These are phyloP conservation scores for Sporothrix sp. DNA, from an alignment of 2,329 filamentous ascomycete genomes.

Conservation along the genomic window DNA sequence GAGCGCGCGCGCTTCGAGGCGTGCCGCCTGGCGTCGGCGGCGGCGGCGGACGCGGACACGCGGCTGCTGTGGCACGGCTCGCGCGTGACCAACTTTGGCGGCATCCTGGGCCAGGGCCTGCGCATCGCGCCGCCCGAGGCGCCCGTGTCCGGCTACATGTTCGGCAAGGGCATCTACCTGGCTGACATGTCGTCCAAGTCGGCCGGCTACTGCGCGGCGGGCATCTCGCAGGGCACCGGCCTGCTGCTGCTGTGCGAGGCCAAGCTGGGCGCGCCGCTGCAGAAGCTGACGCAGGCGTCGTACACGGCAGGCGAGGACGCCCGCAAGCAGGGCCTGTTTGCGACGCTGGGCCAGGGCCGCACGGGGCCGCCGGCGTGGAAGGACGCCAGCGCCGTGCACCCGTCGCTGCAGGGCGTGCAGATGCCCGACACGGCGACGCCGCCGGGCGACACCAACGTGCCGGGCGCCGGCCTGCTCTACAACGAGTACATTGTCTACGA, in stretches of 20 bases:
- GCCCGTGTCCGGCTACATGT: slow-evolving; percentile 74
- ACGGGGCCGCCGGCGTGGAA: slow-evolving; percentile 62
- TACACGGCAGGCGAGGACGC: slow-evolving; percentile 57
- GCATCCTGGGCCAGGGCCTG: slow-evolving; percentile 73
- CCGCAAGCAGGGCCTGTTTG: slow-evolving; percentile 47
- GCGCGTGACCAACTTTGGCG: slow-evolving; percentile 72
- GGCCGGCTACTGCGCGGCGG: slow-evolving; percentile 61
- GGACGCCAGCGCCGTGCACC: slow-evolving; percentile 58
- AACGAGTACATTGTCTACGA: slow-evolving; percentile 70
- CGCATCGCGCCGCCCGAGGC: slow-evolving; percentile 84
- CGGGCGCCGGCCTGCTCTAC: slow-evolving; percentile 44
- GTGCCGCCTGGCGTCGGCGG: slow-evolving; percentile 40
- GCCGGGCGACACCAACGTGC: slow-evolving; percentile 40
- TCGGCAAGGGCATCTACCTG: slow-evolving; percentile 81
- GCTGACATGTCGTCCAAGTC: slow-evolving; percentile 80
- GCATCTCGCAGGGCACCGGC: slow-evolving; percentile 56
- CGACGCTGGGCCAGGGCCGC: slow-evolving; percentile 61
- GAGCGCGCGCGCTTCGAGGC: slow-evolving; percentile 60
- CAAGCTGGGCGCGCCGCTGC: slow-evolving; percentile 67
- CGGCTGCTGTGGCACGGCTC: slow-evolving; percentile 84
- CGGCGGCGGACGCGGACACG: slow-evolving; percentile 43
- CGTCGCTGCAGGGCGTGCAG: slow-evolving; percentile 53
- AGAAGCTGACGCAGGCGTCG: slow-evolving; percentile 46
- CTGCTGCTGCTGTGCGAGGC: slow-evolving; percentile 77
- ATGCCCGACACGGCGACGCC: slow-evolving; percentile 44